Evolutionary conservation across 148 eudicot genomes (phyloP).

Genomic region (Bassia scoparia): DNA sequence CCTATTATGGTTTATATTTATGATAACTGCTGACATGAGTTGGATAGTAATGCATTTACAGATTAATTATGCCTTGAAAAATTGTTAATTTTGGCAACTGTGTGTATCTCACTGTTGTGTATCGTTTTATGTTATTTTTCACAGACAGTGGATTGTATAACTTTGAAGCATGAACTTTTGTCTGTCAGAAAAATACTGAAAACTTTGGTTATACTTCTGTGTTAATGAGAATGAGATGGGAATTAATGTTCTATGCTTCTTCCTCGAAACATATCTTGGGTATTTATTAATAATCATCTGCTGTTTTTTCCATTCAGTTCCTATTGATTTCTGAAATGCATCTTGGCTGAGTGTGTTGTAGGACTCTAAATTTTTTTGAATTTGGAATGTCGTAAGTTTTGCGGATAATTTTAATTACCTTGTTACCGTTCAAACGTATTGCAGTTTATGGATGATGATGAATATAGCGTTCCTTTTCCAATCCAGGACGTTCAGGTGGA

Average conservation of each 20-base stretch:
- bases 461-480: too few species aligned
- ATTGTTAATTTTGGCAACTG: background rate
- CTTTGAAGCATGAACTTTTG: too few species aligned
- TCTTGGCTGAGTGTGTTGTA: conserved; percentile 4
- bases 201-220: background rate
- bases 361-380: conserved; percentile 31
- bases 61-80: background rate
- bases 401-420: conserved; percentile 18
- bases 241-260: background rate
- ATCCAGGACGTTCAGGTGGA: too few species aligned
- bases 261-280: background rate
- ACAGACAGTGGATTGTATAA: background rate
- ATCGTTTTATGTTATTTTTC: background rate
- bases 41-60: background rate
- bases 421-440: background rate
- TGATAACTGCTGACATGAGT: background rate
- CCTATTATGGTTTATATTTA: background rate
- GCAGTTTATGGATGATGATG: conserved; percentile 41
- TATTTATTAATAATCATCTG: background rate
- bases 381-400: background rate
- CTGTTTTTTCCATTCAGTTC: conserved; percentile 22
- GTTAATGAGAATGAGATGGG: background rate
- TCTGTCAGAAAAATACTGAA: background rate
- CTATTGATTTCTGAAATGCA: background rate
- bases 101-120: background rate